These are phyloP conservation scores for Corymbia citriodora DNA, from an alignment of 441 rosid genomes.

Conservation along the genomic window DNA sequence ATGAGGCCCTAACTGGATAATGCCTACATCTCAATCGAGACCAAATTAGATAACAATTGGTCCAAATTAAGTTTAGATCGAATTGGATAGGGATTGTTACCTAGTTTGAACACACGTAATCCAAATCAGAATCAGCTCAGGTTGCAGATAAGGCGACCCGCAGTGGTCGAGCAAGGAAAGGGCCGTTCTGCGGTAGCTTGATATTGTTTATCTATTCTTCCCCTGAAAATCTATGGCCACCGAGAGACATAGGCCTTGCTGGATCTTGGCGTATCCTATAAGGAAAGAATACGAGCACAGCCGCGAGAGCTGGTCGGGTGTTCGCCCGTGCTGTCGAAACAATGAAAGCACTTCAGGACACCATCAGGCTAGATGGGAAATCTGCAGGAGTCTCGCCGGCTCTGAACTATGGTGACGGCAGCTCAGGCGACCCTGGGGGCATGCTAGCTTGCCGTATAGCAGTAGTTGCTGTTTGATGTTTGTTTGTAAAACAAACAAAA, in stretches of 20 bases:
- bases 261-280: neutral
- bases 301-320: neutral
- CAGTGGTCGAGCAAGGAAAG: neutral
- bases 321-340: too few relatives aligned
- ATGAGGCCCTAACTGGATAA: neutral
- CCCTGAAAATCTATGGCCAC: too few relatives aligned
- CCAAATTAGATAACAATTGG: neutral
- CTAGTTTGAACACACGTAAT: neutral
- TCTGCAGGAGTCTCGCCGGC: neutral
- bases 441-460: neutral
- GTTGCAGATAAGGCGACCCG: neutral
- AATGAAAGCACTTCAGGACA: neutral
- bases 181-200: neutral
- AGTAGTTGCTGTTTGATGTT: neutral
- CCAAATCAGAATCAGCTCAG: too few relatives aligned
- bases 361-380: neutral
- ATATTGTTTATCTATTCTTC: too few relatives aligned
- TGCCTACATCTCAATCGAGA: neutral
- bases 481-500: too few relatives aligned
- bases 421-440: neutral
- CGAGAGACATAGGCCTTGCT: neutral
- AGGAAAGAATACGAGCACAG: neutral
- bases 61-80: neutral
- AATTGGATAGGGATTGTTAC: neutral
- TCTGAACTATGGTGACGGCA: neutral